A percentile compares a stretch with the other conserved stretches of the same genome.
Evolutionary conservation across 2,329 filamentous ascomycete species (phyloP).

Genomic region (Aspergillus sp.): DNA sequence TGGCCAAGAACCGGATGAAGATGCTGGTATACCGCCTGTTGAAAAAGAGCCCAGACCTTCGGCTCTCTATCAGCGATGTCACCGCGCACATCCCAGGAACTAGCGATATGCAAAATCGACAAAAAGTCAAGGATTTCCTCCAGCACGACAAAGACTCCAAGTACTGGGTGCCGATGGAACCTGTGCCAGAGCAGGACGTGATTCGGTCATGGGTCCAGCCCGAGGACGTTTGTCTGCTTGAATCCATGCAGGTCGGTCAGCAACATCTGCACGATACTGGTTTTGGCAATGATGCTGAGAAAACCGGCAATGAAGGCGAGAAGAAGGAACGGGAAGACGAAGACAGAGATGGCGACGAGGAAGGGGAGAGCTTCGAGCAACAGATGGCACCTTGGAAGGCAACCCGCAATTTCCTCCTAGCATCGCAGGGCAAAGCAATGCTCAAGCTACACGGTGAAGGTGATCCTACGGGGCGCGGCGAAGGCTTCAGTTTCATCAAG

Average conservation of each 20-base stretch:
- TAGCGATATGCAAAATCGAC: conserved; percentile 90
- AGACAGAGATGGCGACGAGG: conserved; percentile 65
- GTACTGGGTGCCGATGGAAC: conserved; percentile 80
- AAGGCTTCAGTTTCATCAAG: conserved; percentile 95
- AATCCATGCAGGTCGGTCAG: conserved; percentile 94
- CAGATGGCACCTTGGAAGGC: conserved; percentile 95
- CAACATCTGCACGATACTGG: conserved; percentile 90
- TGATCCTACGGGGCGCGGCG: conserved; percentile 88
- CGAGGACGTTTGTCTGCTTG: conserved; percentile 90
- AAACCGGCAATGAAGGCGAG: conserved; percentile 49
- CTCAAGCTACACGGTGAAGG: conserved; percentile 90
- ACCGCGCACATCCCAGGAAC: conserved; percentile 91
- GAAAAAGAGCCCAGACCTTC: conserved; percentile 68
- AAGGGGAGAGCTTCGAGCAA: conserved; percentile 75
- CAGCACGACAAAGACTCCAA: conserved; percentile 84
- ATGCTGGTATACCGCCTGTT: conserved; percentile 93
- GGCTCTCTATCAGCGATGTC: conserved; percentile 76
- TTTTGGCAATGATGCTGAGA: conserved; percentile 68
- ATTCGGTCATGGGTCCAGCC: conserved; percentile 89
- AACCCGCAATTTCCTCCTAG: conserved; percentile 93
- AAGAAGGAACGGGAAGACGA: conserved; percentile 31
- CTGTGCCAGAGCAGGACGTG: conserved; percentile 74
- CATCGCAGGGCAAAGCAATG: conserved; percentile 94
- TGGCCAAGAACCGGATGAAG: conserved; percentile 94
- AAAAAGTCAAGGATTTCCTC: conserved; percentile 96